Percentiles rank a stretch among this genome's conserved stretches.
phyloP scores from a whole-genome alignment of 345 rosid species.

The Eucalyptus decipiens region DNA sequence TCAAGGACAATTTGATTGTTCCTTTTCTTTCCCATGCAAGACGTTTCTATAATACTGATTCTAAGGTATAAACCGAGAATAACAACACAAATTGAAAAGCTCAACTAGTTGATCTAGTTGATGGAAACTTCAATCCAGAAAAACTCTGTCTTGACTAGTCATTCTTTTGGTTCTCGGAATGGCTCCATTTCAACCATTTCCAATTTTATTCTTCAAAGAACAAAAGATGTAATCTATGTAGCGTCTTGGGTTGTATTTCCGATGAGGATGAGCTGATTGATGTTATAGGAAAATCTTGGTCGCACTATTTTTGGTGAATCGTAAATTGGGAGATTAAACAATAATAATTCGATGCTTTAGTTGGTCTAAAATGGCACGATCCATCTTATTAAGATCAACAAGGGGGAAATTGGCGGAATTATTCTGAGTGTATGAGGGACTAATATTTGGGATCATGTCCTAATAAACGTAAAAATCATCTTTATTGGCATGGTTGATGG shows the following conservation, averaged over 20 bases:
- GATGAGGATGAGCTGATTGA: neutral
- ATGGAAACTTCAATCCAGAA: neutral
- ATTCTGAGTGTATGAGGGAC: too few relatives aligned
- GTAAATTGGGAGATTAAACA: too few relatives aligned
- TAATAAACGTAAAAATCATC: too few relatives aligned
- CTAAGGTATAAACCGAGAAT: neutral
- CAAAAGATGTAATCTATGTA: neutral
- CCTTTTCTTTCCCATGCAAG: neutral
- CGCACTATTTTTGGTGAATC: fast-evolving
- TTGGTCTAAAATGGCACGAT: too few relatives aligned
- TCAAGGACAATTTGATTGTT: neutral
- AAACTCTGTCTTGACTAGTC: neutral
- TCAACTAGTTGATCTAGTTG: neutral
- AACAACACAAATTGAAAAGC: neutral
- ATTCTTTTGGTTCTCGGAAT: neutral
- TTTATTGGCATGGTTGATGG: too few relatives aligned
- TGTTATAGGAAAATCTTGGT: neutral
- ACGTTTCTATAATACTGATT: neutral
- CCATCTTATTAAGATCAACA: too few relatives aligned
- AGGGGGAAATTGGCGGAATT: too few relatives aligned
- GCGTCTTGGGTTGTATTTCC: neutral
- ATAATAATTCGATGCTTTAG: too few relatives aligned
- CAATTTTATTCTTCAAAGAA: neutral
- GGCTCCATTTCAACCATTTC: neutral
- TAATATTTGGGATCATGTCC: too few relatives aligned